Evolutionary conservation across 2,329 filamentous ascomycete genomes (phyloP), one percentile per base, ranked within the genome.

Genomic region (Exophiala aquamarina): DNA sequence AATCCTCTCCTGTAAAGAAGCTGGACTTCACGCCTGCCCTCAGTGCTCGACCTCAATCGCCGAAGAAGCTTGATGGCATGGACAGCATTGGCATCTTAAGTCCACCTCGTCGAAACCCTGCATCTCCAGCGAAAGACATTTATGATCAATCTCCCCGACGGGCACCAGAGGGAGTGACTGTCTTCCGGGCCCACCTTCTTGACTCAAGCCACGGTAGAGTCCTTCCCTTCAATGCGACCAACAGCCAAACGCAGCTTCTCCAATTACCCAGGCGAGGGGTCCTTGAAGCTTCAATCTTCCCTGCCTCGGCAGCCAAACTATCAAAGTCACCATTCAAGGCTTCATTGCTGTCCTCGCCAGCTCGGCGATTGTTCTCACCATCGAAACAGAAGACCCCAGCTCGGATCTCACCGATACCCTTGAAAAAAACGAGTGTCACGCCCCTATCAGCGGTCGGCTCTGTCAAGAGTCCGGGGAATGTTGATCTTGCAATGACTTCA

Each of bases 291-390:
- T 65, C 66, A 11, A 44, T 57, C 3, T 68, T 70, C 38, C 55
- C 60, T 8, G 63, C 67, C 35, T 64, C 65, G 3, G 59, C 64
- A 2, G 49, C 61, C 4, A 66, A 68, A 44, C 52, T 62, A 14
- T 59, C 60, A 2, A 59, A 64, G 2, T 63, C 68, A 1, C 66
- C 66, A 2, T 61, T 68, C 9, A 70, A 67, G 37, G 57, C 57
- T 9, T 70, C 67, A 9, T 53, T 72, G 5, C 60, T 74, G 13
- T 65, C 70, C 51, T 72, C 69, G 39, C 72, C 72, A 6, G 70
- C 72, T 2, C 70, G 70, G 49, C 67, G 69, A 38, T 62, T 69
- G 18, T 58, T 60, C 7, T 69, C 69, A 3, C 67, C 70, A 0
- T 66, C 67, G 43, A 72, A 70, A 40, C 59, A 45, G 31, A 52